phyloP scores from a whole-genome alignment of 345 rosid species.

The Populus tremula region DNA sequence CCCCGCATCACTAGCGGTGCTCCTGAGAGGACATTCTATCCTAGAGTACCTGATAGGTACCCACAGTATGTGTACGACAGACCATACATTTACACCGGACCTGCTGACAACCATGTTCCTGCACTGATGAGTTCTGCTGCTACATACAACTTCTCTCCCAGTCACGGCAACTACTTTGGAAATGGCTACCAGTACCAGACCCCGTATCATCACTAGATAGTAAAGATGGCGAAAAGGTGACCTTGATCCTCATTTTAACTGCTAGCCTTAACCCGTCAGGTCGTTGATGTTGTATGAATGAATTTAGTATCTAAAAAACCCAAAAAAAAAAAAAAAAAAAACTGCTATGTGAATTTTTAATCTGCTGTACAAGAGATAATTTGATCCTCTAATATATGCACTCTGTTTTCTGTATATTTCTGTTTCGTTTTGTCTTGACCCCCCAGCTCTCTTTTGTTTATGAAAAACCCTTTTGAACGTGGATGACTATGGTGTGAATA shows the following conservation, averaged over 20 bases:
- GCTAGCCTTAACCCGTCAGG: constrained; percentile 56
- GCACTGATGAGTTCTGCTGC: constrained; percentile 52
- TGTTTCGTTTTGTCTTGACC: neutral
- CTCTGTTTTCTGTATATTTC: constrained; percentile 43
- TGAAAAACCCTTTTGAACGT: neutral
- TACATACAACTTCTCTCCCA: constrained; percentile 65
- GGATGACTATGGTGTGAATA: neutral
- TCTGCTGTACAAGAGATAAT: constrained; percentile 46
- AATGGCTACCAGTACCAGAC: constrained; percentile 91
- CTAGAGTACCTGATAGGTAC: constrained; percentile 68
- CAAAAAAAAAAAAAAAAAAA: constrained; percentile 10
- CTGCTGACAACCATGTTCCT: constrained; percentile 58
- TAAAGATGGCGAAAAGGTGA: constrained; percentile 42
- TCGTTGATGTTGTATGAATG: constrained; percentile 59
- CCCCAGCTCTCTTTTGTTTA: neutral
- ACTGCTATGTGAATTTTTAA: constrained; percentile 43
- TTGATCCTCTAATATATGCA: constrained; percentile 56
- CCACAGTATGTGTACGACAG: constrained; percentile 81
- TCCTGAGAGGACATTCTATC: constrained; percentile 55
- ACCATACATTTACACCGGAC: constrained; percentile 60
- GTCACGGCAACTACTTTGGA: constrained; percentile 85
- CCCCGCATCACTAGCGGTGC: constrained; percentile 49
- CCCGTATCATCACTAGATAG: constrained; percentile 70
- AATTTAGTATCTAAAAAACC: constrained; percentile 46
- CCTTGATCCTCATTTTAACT: constrained; percentile 62